Conservation (phyloP, 139 green algal genomes). For the Coelastrella sp. region DNA sequence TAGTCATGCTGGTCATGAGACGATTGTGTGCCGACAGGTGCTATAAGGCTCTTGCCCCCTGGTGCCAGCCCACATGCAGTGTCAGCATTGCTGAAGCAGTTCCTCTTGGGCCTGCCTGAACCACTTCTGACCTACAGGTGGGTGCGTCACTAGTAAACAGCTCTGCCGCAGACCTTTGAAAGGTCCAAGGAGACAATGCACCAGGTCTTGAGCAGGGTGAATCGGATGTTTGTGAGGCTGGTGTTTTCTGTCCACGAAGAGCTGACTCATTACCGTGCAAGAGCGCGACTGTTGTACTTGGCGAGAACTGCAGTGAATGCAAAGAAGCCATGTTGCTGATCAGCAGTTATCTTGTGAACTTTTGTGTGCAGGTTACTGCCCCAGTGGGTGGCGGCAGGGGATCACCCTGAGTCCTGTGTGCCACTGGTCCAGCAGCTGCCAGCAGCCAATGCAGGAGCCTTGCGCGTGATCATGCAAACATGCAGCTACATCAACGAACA, state of each 20-base stretch:
- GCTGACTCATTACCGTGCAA: too few relatives aligned
- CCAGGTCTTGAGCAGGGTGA: too few relatives aligned
- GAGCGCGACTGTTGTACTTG: neutral
- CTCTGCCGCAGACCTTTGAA: too few relatives aligned
- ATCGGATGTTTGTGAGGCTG: too few relatives aligned
- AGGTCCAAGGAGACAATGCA: too few relatives aligned
- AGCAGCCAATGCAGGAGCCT: slow-evolving; percentile 16
- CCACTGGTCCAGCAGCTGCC: slow-evolving; percentile 38
- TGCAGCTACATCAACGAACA: slow-evolving; percentile 30
- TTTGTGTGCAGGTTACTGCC: slow-evolving; percentile 13
- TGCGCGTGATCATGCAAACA: slow-evolving; percentile 42
- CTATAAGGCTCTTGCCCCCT: slow-evolving; percentile 29
- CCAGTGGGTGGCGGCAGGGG: slow-evolving; percentile 29
- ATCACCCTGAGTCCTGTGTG: neutral
- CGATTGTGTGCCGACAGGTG: neutral
- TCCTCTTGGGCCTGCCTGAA: slow-evolving; percentile 39
- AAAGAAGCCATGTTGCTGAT: neutral
- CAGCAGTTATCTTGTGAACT: neutral
- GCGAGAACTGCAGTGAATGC: neutral
- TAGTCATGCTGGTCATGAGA: neutral
- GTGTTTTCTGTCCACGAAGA: too few relatives aligned
- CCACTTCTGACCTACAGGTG: slow-evolving; percentile 48
- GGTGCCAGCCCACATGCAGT: slow-evolving; percentile 44
- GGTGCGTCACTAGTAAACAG: neutral
- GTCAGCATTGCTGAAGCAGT: slow-evolving; percentile 37